Evolutionary conservation across 768 basidiomycete genomes (phyloP).

Genomic region (Psilocybe cyanescens): DNA sequence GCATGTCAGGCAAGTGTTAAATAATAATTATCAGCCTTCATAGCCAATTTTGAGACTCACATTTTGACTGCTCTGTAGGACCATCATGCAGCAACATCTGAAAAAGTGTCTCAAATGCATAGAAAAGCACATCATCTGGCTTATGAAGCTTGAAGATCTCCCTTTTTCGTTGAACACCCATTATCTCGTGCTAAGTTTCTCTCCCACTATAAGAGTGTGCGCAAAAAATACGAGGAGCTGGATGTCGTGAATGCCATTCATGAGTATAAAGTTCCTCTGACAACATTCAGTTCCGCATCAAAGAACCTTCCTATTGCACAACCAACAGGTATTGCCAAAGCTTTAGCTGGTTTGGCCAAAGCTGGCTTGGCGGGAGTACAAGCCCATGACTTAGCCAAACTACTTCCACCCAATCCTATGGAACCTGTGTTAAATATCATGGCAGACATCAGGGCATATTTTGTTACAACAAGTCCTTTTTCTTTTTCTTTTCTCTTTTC

Average conservation of each 20-base stretch:
- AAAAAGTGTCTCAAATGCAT: constrained; percentile 43
- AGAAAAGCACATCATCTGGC: constrained; percentile 47
- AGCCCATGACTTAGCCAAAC: constrained; percentile 47
- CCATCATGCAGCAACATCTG: constrained; percentile 51
- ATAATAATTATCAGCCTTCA: too few species aligned
- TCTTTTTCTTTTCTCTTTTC: too few species aligned
- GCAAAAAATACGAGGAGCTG: constrained; percentile 35
- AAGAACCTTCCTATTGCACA: background rate
- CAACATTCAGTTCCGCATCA: background rate
- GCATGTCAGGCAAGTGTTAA: constrained; percentile 38
- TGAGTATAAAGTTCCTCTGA: background rate
- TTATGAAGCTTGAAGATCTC: constrained; percentile 49
- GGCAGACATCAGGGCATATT: constrained; percentile 74
- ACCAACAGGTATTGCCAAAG: constrained; percentile 34
- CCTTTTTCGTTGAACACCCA: constrained; percentile 61
- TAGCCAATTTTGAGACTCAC: background rate
- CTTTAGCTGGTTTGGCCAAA: constrained; percentile 39
- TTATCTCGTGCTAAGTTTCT: constrained; percentile 50
- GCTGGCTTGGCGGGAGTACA: constrained; percentile 41
- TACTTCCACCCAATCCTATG: constrained; percentile 55
- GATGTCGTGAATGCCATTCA: constrained; percentile 30
- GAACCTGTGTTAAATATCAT: constrained; percentile 66
- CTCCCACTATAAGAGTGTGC: constrained; percentile 46
- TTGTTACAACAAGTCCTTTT: constrained; percentile 22
- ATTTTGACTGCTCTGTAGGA: constrained; percentile 11